A percentile compares a stretch with the other conserved stretches of the same genome.
These are phyloP conservation scores for Xanthoceras sorbifolium DNA, from an alignment of 345 rosid genomes.

Conservation along the genomic window DNA sequence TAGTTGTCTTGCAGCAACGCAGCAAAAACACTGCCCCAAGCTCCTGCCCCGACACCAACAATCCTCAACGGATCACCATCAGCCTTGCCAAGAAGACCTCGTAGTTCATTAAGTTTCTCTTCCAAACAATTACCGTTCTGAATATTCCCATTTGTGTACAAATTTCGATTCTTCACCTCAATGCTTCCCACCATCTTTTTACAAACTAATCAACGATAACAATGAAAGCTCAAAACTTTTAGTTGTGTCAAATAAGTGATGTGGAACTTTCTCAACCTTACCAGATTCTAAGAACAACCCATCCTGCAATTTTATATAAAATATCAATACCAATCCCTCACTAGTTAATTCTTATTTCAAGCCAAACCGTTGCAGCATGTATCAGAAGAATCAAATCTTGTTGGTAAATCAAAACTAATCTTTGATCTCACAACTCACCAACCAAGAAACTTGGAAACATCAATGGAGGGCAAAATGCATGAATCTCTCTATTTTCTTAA, in stretches of 20 bases:
- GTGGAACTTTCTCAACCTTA: no score
- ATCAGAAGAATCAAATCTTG: constrained; percentile 35
- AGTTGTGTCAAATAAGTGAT: background rate
- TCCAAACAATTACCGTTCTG: constrained; percentile 54
- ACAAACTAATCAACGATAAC: constrained; percentile 15
- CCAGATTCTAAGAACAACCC: constrained; percentile 20
- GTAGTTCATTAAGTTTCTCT: constrained; percentile 69
- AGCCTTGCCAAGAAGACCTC: constrained; percentile 53
- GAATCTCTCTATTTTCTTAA: background rate
- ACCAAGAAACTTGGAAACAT: constrained; percentile 12
- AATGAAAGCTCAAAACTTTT: constrained; percentile 17
- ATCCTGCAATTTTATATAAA: constrained; percentile 22
- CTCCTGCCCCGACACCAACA: constrained; percentile 82
- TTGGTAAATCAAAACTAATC: constrained; percentile 41
- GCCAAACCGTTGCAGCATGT: constrained; percentile 8
- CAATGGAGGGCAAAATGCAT: background rate
- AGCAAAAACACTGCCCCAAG: constrained; percentile 88
- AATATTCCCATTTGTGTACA: constrained; percentile 43
- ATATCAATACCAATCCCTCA: constrained; percentile 7
- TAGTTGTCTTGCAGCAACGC: constrained; percentile 75
- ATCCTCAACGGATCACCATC: constrained; percentile 73
- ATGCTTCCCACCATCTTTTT: constrained; percentile 64
- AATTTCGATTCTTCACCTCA: constrained; percentile 26
- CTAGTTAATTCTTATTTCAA: constrained; percentile 10
- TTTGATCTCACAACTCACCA: constrained; percentile 30